Conservation (phyloP, 495 filamentous ascomycete species). For the Penicillium cinerascens region DNA sequence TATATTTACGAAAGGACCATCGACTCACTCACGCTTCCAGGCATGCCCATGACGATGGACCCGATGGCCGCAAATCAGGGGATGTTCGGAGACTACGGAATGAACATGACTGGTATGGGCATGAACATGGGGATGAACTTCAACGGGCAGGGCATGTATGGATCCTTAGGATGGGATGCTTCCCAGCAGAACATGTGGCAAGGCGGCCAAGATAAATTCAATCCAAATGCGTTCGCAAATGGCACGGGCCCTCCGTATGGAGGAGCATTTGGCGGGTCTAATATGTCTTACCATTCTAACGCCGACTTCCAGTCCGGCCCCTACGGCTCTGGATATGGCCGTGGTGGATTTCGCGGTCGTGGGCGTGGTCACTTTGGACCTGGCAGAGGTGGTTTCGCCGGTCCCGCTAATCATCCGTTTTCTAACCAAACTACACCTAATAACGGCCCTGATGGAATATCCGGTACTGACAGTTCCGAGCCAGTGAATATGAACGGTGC, state of each 20-base stretch:
- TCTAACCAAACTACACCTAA: conserved; percentile 29
- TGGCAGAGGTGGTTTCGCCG: conserved; percentile 52
- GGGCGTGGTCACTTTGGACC: conserved; percentile 57
- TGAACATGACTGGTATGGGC: conserved; percentile 91
- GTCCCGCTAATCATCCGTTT: conserved; percentile 37
- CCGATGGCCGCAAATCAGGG: conserved; percentile 81
- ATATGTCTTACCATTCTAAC: conserved; percentile 59
- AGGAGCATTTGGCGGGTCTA: conserved; percentile 72
- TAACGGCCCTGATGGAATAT: not conserved
- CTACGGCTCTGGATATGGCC: conserved; percentile 50
- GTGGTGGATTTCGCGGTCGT: conserved; percentile 62
- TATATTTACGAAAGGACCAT: not conserved
- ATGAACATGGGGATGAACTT: conserved; percentile 81
- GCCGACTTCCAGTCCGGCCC: conserved; percentile 60
- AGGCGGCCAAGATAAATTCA: conserved; percentile 65
- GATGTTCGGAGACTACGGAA: conserved; percentile 85
- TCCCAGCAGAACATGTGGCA: conserved; percentile 66
- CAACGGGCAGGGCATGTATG: conserved; percentile 62
- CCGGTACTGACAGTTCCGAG: conserved; percentile 3
- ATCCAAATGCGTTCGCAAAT: conserved; percentile 70
- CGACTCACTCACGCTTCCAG: conserved; percentile 35
- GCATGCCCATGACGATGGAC: conserved; percentile 83
- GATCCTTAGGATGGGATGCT: conserved; percentile 56
- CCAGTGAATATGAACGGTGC: conserved; percentile 10
- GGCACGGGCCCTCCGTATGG: conserved; percentile 82